Conservation (phyloP, 1,139 yeast genomes). For the Scheffersomyces illinoinensis region DNA sequence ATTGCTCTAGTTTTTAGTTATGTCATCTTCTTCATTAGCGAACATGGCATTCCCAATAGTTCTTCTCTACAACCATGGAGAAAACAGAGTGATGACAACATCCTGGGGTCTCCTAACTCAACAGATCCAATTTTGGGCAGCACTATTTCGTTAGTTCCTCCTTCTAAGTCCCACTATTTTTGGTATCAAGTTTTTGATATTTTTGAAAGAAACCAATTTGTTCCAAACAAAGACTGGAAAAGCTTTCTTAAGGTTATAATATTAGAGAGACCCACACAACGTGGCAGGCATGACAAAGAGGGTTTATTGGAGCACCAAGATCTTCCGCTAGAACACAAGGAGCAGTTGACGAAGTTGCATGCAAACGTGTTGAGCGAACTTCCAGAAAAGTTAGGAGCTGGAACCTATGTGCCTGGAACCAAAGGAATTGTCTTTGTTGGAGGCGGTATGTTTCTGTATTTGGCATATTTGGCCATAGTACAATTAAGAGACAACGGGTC, state of each 20-base stretch:
- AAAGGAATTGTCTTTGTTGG: no score
- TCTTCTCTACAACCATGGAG: neutral
- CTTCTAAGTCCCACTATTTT: neutral
- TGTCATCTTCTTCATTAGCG: no score
- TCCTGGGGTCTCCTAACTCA: neutral
- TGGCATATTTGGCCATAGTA: no score
- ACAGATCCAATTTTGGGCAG: neutral
- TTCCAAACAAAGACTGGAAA: neutral
- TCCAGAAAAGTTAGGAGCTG: no score
- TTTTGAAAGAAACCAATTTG: no score
- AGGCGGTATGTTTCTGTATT: no score
- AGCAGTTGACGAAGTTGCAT: neutral
- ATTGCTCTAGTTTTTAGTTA: no score
- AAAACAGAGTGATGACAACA: neutral
- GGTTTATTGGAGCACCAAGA: neutral
- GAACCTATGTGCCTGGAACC: no score
- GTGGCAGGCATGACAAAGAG: neutral
- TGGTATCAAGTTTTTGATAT: neutral
- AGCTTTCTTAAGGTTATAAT: neutral
- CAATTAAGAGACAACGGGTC: no score
- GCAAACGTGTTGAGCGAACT: no score
- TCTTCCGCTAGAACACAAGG: neutral
- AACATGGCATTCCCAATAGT: no score
- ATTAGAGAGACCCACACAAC: neutral
- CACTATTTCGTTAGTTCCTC: neutral